These are phyloP conservation scores for Pythium grandisporangium DNA, from an alignment of 352 stramenopile genomes.

Conservation along the genomic window DNA sequence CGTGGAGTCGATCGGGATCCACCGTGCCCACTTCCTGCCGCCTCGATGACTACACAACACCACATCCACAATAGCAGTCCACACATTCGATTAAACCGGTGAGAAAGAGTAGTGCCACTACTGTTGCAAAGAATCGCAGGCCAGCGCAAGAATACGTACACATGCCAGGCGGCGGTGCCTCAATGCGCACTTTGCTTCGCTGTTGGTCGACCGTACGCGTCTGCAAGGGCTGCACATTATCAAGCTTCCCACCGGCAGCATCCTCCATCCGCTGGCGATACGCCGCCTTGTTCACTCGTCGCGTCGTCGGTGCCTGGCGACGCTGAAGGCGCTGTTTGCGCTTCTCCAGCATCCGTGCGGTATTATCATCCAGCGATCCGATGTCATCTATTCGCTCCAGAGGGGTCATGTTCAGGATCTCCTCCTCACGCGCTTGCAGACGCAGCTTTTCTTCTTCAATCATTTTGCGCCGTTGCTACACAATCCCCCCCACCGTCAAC, in stretches of 20 bases:
- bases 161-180: constrained; percentile 65
- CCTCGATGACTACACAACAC: constrained; percentile 38
- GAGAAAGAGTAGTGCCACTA: too few species aligned
- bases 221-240: constrained; percentile 63
- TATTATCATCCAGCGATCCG: constrained; percentile 57
- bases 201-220: constrained; percentile 53
- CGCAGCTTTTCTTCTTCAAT: constrained; percentile 21
- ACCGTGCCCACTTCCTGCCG: constrained; percentile 7
- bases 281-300: constrained; percentile 66
- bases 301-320: constrained; percentile 53
- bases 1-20: constrained; percentile 12
- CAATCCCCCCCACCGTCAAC: too few species aligned
- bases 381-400: constrained; percentile 26
- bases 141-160: constrained; percentile 38
- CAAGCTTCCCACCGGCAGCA: constrained; percentile 64
- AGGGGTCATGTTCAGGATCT: constrained; percentile 31
- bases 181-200: constrained; percentile 53
- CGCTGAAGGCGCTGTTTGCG: constrained; percentile 61
- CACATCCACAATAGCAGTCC: background rate
- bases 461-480: constrained; percentile 19
- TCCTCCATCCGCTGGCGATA: constrained; percentile 70
- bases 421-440: constrained; percentile 15
- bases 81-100: too few species aligned
- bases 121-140: background rate
- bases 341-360: constrained; percentile 58